Base-by-base conservation (phyloP, 2,329 filamentous ascomycete species). In the Alternaria ethzedia region DNA sequence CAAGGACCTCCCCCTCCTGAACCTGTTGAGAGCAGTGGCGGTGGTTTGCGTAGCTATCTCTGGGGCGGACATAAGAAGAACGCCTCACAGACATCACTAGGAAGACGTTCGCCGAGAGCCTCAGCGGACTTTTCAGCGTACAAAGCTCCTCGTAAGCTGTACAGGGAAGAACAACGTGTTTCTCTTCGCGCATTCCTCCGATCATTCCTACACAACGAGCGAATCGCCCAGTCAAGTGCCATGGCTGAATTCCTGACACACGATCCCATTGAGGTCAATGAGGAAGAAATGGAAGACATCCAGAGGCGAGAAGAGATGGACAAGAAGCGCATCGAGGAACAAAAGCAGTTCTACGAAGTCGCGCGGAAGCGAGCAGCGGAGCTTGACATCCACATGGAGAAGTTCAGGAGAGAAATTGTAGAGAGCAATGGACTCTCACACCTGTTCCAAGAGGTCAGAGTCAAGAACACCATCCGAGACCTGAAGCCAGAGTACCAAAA, bases 381-480 rank as follows among this genome's bases (percentile, higher is more conserved):
- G 75, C 85, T 99, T 54, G 96, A 99, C 80, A 92, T 97, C 23
- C 97, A 98, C 78, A 99, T 99, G 96, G 96, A 99, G 81, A 87
- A 87, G 64, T 91, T 91, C 78, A 83, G 89, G 50, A 82, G 87
- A 66, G 88, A 90, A 64, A 89, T 91, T 69, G 88, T 91, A 23
- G 89, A 91, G 78, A 85, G 83, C 82, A 97, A 97, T 78, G 96
- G 96, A 9, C 86, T 99, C 44, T 96, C 95, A 0, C 95, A 92
- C 78, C 86, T 99, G 1, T 98, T 99, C 81, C 87, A 91, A 61
- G 96, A 98, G 78, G 97, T 99, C 79, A 92, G 91, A 73, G 90
- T 94, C 59, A 98, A 98, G 83, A 86, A 92, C 63, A 93, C 88
- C 5, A 95, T 99, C 57, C 87, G 89, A 67, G 93, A 97, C 70